phyloP scores from a whole-genome alignment of 306 rosid species.

The Potentilla sterilis region DNA sequence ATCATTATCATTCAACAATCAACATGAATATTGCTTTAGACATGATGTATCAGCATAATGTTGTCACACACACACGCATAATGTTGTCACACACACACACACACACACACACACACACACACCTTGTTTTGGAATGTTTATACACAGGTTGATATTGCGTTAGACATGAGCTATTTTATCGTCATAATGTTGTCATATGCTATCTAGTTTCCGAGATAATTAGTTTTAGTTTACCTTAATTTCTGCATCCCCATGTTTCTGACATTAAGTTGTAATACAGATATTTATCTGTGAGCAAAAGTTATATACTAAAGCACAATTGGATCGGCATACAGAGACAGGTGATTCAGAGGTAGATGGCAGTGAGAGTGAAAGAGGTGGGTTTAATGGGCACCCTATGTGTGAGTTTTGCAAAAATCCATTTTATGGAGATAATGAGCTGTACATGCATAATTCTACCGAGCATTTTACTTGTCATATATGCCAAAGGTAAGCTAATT shows the following conservation, averaged over 20 bases:
- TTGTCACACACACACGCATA: too few species aligned
- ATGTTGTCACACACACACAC: background rate
- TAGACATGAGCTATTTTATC: background rate
- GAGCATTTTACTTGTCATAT: slow-evolving; percentile 95
- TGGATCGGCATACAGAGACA: slow-evolving; percentile 72
- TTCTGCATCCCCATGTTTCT: slow-evolving; percentile 2
- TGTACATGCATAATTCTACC: slow-evolving; percentile 80
- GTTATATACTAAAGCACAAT: slow-evolving; percentile 73
- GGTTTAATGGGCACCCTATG: slow-evolving; percentile 91
- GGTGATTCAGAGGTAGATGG: slow-evolving; percentile 97
- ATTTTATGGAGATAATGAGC: slow-evolving; percentile 89
- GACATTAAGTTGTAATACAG: slow-evolving; percentile 32
- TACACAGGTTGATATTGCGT: background rate
- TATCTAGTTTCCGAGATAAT: background rate
- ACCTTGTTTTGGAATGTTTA: background rate
- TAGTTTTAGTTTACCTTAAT: background rate
- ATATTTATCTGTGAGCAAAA: slow-evolving; percentile 93
- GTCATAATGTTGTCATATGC: background rate
- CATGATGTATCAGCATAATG: background rate
- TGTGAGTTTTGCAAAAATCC: slow-evolving; percentile 86
- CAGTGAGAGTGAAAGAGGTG: slow-evolving; percentile 95
- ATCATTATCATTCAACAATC: background rate
- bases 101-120: too few species aligned
- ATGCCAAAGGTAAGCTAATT: slow-evolving; percentile 73
- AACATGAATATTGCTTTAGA: background rate